phyloP scores from a whole-genome alignment of 163 green algal species.

The Scenedesmus sp. region DNA sequence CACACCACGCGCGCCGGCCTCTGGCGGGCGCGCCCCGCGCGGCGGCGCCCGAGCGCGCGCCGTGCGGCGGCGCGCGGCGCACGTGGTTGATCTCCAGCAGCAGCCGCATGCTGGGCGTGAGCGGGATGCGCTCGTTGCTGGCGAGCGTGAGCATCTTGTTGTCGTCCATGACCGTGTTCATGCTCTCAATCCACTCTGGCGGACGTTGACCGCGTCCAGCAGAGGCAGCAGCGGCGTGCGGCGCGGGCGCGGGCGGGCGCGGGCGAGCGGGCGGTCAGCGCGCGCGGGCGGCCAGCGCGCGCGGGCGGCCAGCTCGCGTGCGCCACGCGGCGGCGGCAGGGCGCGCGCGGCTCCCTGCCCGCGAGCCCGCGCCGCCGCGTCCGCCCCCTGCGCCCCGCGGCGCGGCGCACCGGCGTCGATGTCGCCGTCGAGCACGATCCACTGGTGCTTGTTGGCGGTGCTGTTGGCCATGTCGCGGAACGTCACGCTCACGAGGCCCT shows the following conservation, averaged over 20 bases:
- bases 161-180: slow-evolving; percentile 88
- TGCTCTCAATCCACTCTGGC: slow-evolving; percentile 94
- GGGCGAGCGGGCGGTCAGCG: no score
- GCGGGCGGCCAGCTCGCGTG: no score
- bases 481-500: slow-evolving; percentile 89
- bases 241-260: no score
- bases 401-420: slow-evolving; percentile 77
- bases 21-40: no score
- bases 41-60: no score
- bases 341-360: no score
- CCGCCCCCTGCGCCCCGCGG: not conserved
- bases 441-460: slow-evolving; percentile 84
- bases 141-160: slow-evolving; percentile 94
- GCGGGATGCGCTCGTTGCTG: slow-evolving; percentile 93
- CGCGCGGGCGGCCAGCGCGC: no score
- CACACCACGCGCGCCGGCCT: no score
- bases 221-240: not conserved
- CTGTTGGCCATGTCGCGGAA: slow-evolving; percentile 96
- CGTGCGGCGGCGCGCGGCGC: no score
- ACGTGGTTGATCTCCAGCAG: slow-evolving; percentile 91
- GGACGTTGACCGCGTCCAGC: no score
- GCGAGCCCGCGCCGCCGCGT: not conserved
- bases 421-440: slow-evolving; percentile 97
- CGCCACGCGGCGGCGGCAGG: not conserved
- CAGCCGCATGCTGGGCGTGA: slow-evolving; percentile 89